phyloP scores from a whole-genome alignment of 2,329 filamentous ascomycete genomes.

The Verticillium klebahnii region DNA sequence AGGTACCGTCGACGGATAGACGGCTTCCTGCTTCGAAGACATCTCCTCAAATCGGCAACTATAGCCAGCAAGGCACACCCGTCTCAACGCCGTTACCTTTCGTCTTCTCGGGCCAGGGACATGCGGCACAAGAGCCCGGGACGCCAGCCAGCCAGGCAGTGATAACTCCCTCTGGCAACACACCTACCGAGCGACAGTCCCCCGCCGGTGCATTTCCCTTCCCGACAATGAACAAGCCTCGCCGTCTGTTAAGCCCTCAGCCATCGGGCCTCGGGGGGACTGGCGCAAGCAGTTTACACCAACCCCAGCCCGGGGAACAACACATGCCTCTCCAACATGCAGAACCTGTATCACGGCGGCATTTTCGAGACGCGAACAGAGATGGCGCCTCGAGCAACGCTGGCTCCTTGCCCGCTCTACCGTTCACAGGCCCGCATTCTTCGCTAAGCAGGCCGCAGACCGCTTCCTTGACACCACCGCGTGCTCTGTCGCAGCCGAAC shows the following conservation, averaged over 20 bases:
- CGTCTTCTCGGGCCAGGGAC: slow-evolving; percentile 18
- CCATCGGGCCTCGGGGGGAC: background rate
- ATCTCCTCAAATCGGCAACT: slow-evolving; percentile 3
- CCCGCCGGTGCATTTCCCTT: slow-evolving; percentile 25
- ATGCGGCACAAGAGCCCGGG: slow-evolving; percentile 25
- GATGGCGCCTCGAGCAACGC: background rate
- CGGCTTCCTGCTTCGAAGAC: slow-evolving; percentile 10
- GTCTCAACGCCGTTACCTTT: slow-evolving; percentile 9
- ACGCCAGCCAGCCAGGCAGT: slow-evolving; percentile 22
- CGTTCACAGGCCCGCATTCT: slow-evolving; percentile 8
- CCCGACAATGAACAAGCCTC: slow-evolving; percentile 20
- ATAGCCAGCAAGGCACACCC: slow-evolving; percentile 16
- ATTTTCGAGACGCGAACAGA: background rate
- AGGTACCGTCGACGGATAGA: slow-evolving; percentile 14
- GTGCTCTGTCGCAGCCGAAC: slow-evolving; percentile 30
- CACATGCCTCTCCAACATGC: slow-evolving; percentile 1
- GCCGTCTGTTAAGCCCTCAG: slow-evolving; percentile 10
- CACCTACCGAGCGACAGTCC: slow-evolving; percentile 26
- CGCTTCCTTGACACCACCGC: slow-evolving; percentile 21
- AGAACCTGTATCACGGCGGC: background rate
- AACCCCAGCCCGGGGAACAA: background rate
- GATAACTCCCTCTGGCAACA: slow-evolving; percentile 19
- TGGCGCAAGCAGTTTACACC: background rate
- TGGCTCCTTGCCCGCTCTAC: background rate
- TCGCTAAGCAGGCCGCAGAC: slow-evolving; percentile 13